Evolutionary conservation across 768 basidiomycete genomes (phyloP), one percentile per base, ranked within the genome.

Genomic region (Cystofilobasidium macerans): DNA sequence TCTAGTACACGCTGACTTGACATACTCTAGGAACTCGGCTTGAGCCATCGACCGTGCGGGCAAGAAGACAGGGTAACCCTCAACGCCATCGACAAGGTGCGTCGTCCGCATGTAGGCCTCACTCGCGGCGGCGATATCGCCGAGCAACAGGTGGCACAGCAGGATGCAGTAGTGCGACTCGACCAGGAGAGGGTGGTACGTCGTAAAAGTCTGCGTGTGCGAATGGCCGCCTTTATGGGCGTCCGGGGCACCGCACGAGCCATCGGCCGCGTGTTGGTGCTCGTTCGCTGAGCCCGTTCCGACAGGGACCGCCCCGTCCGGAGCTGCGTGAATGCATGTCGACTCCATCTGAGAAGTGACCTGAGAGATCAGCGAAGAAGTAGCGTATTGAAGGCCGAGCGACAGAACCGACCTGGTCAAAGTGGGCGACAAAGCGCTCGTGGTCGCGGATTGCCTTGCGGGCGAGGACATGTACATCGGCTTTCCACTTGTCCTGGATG

Each of bases 21-120:
- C 45, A n/a, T n/a, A 54, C 75, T 93, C 90, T 65, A 89, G 78
- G 70, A 90, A 91, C 76, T 92, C 89, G 13, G 88, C 88, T 72
- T 93, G 90, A 0, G 86, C 84, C 86, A 91, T 88, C 16, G 88
- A 89, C 36, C 90, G 80, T 18, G 90, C 87, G 12, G 88, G 87
- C 0, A 89, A 78, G 75, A 93, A 93, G 56, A 93, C 81, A 11
- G 90, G 90, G 75, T 88, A 90, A 0, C 89, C 89, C 73, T 91
- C 90, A 45, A 91, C 80, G 26, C 64, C 64, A 67, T 91, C 87
- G 11, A 91, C 83, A 30, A 89, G 77, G 16, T 81, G 76, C 0
- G 87, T 85, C 1, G 85, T 81, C 62, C 81, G 83, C 35, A 82
- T 77, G 71, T 91, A 90, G 0, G 82, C 81, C 11, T 82, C 80